Evolutionary conservation across 2,329 filamentous ascomycete genomes (phyloP), one percentile per base, ranked within the genome.

Genomic region (Pseudogymnoascus sp.): DNA sequence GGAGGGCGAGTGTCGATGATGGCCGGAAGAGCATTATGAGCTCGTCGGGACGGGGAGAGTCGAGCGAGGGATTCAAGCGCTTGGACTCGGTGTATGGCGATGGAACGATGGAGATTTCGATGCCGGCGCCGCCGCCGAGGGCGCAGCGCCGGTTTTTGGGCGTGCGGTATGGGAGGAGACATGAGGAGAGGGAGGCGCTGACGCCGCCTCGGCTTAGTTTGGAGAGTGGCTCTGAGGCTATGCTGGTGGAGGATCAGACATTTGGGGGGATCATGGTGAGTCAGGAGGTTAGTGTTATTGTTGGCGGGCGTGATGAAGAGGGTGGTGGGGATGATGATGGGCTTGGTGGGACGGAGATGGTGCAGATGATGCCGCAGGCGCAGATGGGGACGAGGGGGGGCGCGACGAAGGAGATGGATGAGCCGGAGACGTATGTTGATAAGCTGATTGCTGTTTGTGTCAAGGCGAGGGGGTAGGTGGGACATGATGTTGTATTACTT

Each of bases 221-320:
- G 25, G 63, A 68, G 60, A 66, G 38, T 36, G 58, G 45, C n/a
- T 65, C 64, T 1, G 67, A 69, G 35, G 64, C 66, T 35, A 62
- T 63, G 25, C 45, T 68, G 5, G 60, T 66, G 5, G 65, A 67
- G n/a, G 49, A 62, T 14, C 63, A 22, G 6, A 68, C 70, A 7
- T 77, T 79, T 59, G 82, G 83, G 5, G 83, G 84, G 22, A 87
- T 87, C 69, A 81, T 86, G 76, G 80, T 87, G 5, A 83, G 82
- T 23, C 82, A 84, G 65, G 83, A 87, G 67, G 81, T 87, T 62
- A 81, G 79, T 6, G 79, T 87, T n/a, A 79, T 84, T 58, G 75
- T 78, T 59, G 66, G 66, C 28, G 67, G 63, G 23, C 36, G 60
- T 59, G 58, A 63, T 52, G 62, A 65, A 55, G 39, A 64, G 63